These are phyloP conservation scores for Nitzschia sp. DNA, from an alignment of 108 stramenopile species.

Conservation along the genomic window DNA sequence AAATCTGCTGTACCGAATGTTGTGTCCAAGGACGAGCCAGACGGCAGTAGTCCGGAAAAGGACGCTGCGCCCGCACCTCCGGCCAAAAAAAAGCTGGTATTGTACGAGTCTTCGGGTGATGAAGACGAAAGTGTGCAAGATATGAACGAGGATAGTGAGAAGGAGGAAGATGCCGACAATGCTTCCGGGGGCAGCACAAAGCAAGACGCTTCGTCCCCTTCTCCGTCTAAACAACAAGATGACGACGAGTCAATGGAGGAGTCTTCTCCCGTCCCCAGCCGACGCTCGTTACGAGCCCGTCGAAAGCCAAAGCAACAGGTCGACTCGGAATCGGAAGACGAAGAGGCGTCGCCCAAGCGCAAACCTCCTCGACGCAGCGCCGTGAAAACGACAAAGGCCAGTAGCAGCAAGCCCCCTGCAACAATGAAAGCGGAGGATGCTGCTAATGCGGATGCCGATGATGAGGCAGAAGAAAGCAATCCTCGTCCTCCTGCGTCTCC, in stretches of 20 bases:
- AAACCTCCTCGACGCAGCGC: neutral
- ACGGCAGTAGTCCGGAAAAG: too few relatives aligned
- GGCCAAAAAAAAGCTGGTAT: neutral
- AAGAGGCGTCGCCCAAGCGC: neutral
- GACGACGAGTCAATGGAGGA: neutral
- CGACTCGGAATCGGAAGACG: neutral
- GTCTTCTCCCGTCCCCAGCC: neutral
- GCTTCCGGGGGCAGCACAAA: neutral
- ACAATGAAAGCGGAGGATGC: neutral
- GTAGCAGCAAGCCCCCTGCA: neutral
- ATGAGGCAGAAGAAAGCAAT: neutral
- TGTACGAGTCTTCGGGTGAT: neutral
- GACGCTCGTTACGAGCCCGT: neutral
- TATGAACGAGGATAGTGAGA: neutral
- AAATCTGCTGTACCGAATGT: too few relatives aligned
- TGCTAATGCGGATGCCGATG: conserved; percentile 1
- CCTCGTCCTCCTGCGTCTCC: neutral
- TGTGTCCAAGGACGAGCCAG: too few relatives aligned
- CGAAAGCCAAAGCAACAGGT: neutral
- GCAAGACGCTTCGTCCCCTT: conserved; percentile 5
- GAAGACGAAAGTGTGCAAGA: neutral
- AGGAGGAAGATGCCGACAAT: conserved; percentile 5
- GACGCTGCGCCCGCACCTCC: neutral
- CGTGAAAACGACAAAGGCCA: neutral
- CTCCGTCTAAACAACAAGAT: neutral